phyloP scores from a whole-genome alignment of 768 basidiomycete genomes.

The Mycena leptocephala region DNA sequence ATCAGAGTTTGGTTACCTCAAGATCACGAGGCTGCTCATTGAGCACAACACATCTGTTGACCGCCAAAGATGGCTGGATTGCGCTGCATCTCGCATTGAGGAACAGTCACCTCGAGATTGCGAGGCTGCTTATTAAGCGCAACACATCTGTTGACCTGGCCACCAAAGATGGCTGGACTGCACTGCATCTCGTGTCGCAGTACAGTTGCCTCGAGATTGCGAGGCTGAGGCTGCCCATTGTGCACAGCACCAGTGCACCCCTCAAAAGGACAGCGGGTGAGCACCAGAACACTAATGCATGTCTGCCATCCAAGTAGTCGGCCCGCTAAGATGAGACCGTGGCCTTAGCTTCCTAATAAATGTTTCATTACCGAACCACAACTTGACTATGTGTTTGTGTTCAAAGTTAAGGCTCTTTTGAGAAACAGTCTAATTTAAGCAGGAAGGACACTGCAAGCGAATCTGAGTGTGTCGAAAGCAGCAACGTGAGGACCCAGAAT shows the following conservation, averaged over 20 bases:
- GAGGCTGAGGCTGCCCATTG: not conserved
- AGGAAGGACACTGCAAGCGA: not conserved
- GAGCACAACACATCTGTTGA: too few relatives aligned
- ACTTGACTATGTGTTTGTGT: not conserved
- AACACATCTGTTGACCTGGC: too few relatives aligned
- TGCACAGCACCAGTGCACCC: not conserved
- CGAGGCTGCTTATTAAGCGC: not conserved
- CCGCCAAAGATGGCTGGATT: not conserved
- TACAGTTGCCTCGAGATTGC: too few relatives aligned
- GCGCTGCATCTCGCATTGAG: not conserved
- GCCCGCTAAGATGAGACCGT: not conserved
- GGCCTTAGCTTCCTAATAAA: not conserved
- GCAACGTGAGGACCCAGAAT: not conserved
- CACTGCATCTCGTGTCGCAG: too few relatives aligned
- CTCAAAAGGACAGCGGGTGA: not conserved
- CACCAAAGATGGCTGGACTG: too few relatives aligned
- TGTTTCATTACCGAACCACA: not conserved
- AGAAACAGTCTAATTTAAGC: not conserved
- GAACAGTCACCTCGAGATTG: not conserved
- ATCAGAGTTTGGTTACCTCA: not conserved
- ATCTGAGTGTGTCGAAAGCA: too few relatives aligned
- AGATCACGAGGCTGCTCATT: not conserved
- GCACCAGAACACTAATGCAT: conserved; percentile 3
- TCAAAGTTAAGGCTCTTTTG: not conserved
- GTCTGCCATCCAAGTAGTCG: not conserved